Evolutionary conservation across 2,329 filamentous ascomycete species (phyloP).

Genomic region (Colletotrichum caudatum): DNA sequence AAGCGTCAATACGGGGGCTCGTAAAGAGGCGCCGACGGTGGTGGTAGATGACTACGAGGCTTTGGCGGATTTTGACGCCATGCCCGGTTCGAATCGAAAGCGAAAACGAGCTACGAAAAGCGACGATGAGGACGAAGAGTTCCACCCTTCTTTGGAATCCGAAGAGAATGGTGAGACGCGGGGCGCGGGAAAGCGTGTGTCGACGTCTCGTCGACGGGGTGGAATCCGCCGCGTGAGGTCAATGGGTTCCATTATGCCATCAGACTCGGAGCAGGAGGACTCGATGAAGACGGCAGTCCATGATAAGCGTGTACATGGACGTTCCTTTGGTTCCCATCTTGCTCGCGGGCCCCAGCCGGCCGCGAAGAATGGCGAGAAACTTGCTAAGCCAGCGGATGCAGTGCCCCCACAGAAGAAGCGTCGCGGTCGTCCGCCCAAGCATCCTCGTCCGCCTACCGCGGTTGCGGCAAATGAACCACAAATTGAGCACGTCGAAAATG

Average conservation of each 20-base stretch:
- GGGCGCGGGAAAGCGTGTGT: constrained; percentile 11
- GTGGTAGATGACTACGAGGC: constrained; percentile 34
- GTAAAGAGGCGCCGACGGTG: constrained; percentile 38
- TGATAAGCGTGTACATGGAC: constrained; percentile 16
- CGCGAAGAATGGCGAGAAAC: not conserved
- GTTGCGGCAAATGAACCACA: not conserved
- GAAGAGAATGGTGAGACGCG: constrained; percentile 27
- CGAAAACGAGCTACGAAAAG: constrained; percentile 32
- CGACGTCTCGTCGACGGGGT: constrained; percentile 16
- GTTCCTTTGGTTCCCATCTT: not conserved
- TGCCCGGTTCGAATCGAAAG: constrained; percentile 23
- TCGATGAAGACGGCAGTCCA: constrained; percentile 7
- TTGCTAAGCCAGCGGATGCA: not conserved
- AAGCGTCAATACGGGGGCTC: constrained; percentile 34
- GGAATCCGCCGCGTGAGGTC: constrained; percentile 23
- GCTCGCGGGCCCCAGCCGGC: not conserved
- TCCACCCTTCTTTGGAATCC: constrained; percentile 36
- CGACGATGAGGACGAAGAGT: constrained; percentile 40
- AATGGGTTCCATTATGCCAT: constrained; percentile 16
- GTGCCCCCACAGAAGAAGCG: constrained; percentile 32
- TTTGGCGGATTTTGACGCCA: constrained; percentile 24
- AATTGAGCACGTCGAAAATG: constrained; percentile 7
- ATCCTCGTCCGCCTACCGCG: constrained; percentile 26
- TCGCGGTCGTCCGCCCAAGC: constrained; percentile 37
- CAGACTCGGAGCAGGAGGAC: constrained; percentile 31